A percentile compares a stretch with the other conserved stretches of the same genome.
Conservation (phyloP, 192 early-diverging fungal genomes). For the Obelidium mucronatum region DNA sequence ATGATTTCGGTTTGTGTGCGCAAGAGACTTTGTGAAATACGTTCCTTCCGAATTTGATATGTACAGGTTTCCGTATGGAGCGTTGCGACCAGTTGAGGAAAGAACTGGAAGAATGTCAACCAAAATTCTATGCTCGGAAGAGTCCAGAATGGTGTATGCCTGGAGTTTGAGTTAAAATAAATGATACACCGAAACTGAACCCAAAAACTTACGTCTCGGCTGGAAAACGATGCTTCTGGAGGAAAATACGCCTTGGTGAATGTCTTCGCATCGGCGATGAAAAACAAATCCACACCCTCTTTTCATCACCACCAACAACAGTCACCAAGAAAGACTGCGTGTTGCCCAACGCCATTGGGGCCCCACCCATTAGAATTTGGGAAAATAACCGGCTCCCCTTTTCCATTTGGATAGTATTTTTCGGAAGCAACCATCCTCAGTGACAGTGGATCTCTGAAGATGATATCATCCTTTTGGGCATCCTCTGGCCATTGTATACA, state of each 20-base stretch:
- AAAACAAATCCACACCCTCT: conserved; percentile 67
- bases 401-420: conserved; percentile 66
- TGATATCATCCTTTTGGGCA: conserved; percentile 35
- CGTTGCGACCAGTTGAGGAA: conserved; percentile 34
- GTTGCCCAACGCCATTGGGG: conserved; percentile 73
- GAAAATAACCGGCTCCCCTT: conserved; percentile 16
- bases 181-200: conserved; percentile 10
- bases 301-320: conserved; percentile 49
- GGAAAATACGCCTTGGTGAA: conserved; percentile 72
- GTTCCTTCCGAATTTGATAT: conserved; percentile 90
- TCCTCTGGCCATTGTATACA: conserved; percentile 65
- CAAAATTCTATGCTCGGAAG: conserved; percentile 72
- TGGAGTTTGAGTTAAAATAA: conserved; percentile 40
- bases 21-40: conserved; percentile 78
- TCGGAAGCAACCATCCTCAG: conserved; percentile 76
- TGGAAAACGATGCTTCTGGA: conserved; percentile 1
- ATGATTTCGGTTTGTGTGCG: conserved; percentile 80
- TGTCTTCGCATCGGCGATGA: conserved; percentile 68
- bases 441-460: conserved; percentile 31
- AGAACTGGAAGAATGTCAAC: conserved; percentile 73
- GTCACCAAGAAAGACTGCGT: conserved; percentile 75
- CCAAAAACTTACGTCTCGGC: conserved; percentile 29
- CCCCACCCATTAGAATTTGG: conserved; percentile 34
- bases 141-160: conserved; percentile 89
- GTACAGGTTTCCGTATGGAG: conserved; percentile 73